Evolutionary conservation across 2,329 filamentous ascomycete species (phyloP), one percentile per base, ranked within the genome.

Genomic region (Pseudocercospora vitis): DNA sequence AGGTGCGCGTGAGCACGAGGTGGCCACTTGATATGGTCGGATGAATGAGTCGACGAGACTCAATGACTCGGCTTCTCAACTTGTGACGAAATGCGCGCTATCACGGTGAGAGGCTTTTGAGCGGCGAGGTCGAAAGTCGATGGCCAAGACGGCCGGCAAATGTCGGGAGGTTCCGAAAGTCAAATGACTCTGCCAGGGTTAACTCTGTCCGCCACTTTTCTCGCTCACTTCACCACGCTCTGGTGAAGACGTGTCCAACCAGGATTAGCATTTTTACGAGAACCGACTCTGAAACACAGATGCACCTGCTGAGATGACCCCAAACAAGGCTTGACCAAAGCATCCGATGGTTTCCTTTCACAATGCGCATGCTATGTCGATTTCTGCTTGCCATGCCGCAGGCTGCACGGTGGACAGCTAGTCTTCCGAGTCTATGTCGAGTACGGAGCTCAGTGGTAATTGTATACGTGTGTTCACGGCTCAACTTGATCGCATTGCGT

Each of bases 281-380:
- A 5, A 23, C 35, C n/a, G 16, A 29, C 31, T 26, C 33, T 52
- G 46, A 56, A 53, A 58, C 52, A 55, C n/a, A 45, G 14, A 58
- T 58, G 56, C 56, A 58, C 49, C 48, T 33, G 39, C 19, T 35
- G 39, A 47, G n/a, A 28, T 18, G 24, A 16, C 23, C 33, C 37
- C n/a, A 23, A 29, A 40, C 21, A 48, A 48, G 46, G 28, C 49
- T 16, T 19, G 9, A 23, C 32, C 8, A 24, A 28, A 48, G 37
- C 55, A 18, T 44, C 49, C 32, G 21, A 24, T 18, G 16, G 32
- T 14, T 32, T 31, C n/a, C 16, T 11, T n/a, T 11, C 11, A n/a
- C 21, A 28, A n/a, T 37, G 7, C n/a, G 47, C 31, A 26, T 16
- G 21, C 18, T 26, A 31, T 45, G 26, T 19, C 24, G 19, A 29